Conservation (phyloP, 2,329 filamentous ascomycete genomes). For the Exophiala sideris region DNA sequence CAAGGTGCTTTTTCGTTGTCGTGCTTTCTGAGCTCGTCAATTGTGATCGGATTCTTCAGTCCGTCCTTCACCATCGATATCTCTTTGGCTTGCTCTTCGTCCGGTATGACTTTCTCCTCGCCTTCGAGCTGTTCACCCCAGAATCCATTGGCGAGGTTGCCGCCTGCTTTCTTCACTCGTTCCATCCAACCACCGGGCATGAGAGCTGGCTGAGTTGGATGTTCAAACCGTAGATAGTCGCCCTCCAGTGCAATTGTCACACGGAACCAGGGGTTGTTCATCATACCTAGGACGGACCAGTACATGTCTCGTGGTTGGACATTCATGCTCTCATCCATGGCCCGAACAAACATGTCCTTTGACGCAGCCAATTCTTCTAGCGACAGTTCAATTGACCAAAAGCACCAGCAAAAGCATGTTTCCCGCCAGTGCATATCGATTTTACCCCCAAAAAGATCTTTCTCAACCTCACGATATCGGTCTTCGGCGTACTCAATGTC, state of each 20-base stretch:
- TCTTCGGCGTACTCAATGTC: constrained; percentile 82
- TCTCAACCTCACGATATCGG: constrained; percentile 66
- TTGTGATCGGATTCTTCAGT: constrained; percentile 60
- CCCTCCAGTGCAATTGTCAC: constrained; percentile 70
- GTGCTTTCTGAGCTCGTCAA: constrained; percentile 70
- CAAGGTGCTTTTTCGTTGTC: constrained; percentile 65
- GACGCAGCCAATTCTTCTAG: constrained; percentile 60
- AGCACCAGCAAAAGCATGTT: constrained; percentile 84
- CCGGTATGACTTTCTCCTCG: constrained; percentile 44
- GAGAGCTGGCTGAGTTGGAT: constrained; percentile 77
- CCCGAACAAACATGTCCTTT: constrained; percentile 73
- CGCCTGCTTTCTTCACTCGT: constrained; percentile 75
- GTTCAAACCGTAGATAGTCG: constrained; percentile 70
- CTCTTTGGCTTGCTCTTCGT: constrained; percentile 56
- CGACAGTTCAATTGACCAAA: constrained; percentile 73
- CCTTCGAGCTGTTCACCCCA: constrained; percentile 73
- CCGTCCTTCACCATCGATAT: constrained; percentile 74
- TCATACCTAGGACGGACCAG: constrained; percentile 93
- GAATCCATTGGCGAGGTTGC: constrained; percentile 73
- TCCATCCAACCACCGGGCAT: constrained; percentile 92
- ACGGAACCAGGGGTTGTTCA: constrained; percentile 95
- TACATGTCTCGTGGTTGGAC: constrained; percentile 90
- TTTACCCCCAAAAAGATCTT: constrained; percentile 67
- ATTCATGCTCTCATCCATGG: constrained; percentile 88
- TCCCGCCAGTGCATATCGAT: constrained; percentile 81